These are phyloP conservation scores for Leccinum fibrillosum DNA, from an alignment of 768 basidiomycete genomes.

Conservation along the genomic window DNA sequence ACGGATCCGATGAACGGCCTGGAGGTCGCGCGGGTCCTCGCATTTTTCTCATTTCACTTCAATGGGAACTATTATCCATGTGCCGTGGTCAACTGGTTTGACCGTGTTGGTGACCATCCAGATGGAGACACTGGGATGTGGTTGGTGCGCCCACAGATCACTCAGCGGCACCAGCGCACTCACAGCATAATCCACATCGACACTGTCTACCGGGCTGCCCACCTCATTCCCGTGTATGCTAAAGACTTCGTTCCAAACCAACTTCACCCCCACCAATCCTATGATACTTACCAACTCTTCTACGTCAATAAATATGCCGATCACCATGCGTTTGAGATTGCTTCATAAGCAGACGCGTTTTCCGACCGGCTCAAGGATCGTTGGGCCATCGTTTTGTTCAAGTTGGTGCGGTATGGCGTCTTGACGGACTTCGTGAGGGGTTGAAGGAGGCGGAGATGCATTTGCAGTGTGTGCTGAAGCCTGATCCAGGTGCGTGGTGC, in stretches of 20 bases:
- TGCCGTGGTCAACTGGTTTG: background rate
- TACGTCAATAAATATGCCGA: background rate
- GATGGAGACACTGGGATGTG: background rate
- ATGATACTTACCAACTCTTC: background rate
- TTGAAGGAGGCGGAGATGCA: too few relatives aligned
- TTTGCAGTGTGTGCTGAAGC: too few relatives aligned
- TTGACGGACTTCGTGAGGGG: too few relatives aligned
- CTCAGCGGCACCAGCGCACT: background rate
- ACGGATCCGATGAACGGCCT: background rate
- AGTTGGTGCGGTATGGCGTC: too few relatives aligned
- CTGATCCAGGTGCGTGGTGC: too few relatives aligned
- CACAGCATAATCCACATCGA: background rate
- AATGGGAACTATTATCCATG: background rate
- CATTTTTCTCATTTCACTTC: background rate
- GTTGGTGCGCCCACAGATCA: background rate
- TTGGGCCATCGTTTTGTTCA: too few relatives aligned
- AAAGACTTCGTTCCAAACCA: background rate
- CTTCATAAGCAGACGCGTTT: background rate
- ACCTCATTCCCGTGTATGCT: background rate
- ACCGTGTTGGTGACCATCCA: background rate
- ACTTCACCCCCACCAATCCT: background rate
- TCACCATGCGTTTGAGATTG: background rate
- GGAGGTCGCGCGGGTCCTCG: background rate
- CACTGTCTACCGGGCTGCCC: background rate
- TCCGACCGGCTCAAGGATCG: too few relatives aligned